These are phyloP conservation scores for Aspergillus piperis DNA, from an alignment of 2,329 filamentous ascomycete species.

Conservation along the genomic window DNA sequence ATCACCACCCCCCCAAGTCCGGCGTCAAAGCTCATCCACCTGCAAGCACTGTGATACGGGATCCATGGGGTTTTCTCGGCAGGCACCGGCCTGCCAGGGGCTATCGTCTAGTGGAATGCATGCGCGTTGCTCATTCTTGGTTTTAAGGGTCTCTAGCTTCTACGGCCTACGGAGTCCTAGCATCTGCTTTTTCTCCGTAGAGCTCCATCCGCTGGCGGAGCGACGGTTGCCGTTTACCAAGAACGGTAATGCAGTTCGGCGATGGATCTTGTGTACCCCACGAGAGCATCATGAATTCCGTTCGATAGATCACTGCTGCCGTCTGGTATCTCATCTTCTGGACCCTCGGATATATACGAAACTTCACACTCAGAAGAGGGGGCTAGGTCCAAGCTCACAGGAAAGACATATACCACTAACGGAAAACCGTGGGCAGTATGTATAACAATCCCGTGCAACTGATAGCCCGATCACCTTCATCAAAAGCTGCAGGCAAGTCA, in stretches of 20 bases:
- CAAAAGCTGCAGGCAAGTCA: neutral
- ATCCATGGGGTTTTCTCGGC: conserved; percentile 1
- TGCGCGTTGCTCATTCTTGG: neutral
- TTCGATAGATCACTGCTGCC: too few species aligned
- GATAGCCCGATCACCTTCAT: neutral
- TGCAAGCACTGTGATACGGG: neutral
- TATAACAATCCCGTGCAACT: neutral
- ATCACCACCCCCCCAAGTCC: neutral
- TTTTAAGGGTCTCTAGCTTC: neutral
- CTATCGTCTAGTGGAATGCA: neutral
- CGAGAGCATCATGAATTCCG: neutral
- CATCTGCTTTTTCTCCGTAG: neutral
- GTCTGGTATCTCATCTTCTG: neutral
- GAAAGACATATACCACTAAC: neutral
- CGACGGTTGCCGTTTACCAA: neutral
- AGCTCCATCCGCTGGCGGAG: neutral
- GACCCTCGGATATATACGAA: neutral
- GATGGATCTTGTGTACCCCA: neutral
- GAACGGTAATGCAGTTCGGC: neutral
- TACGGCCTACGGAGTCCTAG: neutral
- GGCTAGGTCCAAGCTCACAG: neutral
- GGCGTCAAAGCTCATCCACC: neutral
- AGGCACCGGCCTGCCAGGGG: conserved; percentile 3
- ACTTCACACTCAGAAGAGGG: neutral
- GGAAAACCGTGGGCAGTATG: neutral